Conservation (phyloP, 495 filamentous ascomycete genomes). For the Lasiosphaeris hirsuta region DNA sequence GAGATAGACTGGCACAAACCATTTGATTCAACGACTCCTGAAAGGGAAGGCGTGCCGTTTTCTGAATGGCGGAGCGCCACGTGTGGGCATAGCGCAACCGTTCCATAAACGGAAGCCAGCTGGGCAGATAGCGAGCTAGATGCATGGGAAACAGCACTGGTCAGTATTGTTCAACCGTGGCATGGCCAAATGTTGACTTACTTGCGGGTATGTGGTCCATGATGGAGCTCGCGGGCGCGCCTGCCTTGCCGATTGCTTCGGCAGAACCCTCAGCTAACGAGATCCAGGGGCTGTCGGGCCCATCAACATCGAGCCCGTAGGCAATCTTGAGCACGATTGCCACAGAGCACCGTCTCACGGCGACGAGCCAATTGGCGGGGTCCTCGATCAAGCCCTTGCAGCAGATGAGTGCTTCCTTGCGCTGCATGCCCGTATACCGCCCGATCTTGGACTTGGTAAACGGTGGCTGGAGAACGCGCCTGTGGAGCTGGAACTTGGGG, state of each 20-base stretch:
- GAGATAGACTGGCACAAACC: conserved; percentile 11
- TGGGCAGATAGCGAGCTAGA: conserved; percentile 37
- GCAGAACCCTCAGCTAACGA: conserved; percentile 43
- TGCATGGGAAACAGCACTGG: too few relatives aligned
- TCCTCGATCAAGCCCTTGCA: conserved; percentile 27
- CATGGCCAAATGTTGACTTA: conserved; percentile 13
- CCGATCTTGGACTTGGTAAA: conserved; percentile 36
- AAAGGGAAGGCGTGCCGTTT: conserved; percentile 30
- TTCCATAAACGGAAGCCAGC: conserved; percentile 42
- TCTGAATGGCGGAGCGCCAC: conserved; percentile 36
- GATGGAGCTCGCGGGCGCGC: conserved; percentile 42
- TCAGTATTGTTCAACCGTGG: background rate
- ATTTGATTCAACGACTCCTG: conserved; percentile 25
- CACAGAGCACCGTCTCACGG: conserved; percentile 28
- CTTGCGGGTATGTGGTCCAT: conserved; percentile 44
- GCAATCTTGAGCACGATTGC: conserved; percentile 37
- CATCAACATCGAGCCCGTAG: conserved; percentile 43
- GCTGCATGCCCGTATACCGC: conserved; percentile 31
- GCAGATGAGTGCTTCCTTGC: conserved; percentile 32
- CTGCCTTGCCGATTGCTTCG: conserved; percentile 41
- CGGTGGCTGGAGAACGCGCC: conserved; percentile 39
- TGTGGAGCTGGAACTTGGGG: conserved; percentile 43
- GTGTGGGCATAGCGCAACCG: conserved; percentile 35
- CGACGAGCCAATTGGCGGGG: conserved; percentile 22
- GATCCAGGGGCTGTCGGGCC: conserved; percentile 40